Conservation (phyloP, 1,139 yeast species). For the Chernovozyma sophiae-reginae region DNA sequence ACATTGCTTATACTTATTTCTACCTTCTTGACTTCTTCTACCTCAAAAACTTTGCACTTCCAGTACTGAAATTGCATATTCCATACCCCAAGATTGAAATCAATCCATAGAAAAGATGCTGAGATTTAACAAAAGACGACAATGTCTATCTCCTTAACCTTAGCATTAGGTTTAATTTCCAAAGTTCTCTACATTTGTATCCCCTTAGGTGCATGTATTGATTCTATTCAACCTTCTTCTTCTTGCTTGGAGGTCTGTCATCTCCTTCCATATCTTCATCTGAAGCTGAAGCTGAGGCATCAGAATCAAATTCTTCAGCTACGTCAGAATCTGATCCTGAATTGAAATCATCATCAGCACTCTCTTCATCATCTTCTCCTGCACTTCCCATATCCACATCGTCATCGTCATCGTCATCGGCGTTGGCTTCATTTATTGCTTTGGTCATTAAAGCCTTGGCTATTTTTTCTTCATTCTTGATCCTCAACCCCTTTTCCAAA, state of each 20-base stretch:
- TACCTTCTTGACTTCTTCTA: too few species aligned
- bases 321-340: constrained; percentile 64
- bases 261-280: constrained; percentile 35
- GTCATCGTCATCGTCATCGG: constrained; percentile 58
- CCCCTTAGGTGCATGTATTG: too few species aligned
- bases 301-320: constrained; percentile 87
- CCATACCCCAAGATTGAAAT: too few species aligned
- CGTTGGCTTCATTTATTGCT: constrained; percentile 69
- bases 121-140: too few species aligned
- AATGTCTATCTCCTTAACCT: too few species aligned
- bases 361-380: constrained; percentile 64
- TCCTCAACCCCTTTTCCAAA: constrained; percentile 69
- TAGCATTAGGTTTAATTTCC: too few species aligned
- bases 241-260: constrained; percentile 43
- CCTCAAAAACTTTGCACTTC: too few species aligned
- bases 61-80: too few species aligned
- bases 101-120: too few species aligned
- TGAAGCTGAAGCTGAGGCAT: constrained; percentile 45
- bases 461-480: constrained; percentile 85
- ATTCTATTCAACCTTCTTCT: constrained; percentile 28
- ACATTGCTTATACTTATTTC: too few species aligned
- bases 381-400: constrained; percentile 74
- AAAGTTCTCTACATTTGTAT: too few species aligned
- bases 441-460: constrained; percentile 77
- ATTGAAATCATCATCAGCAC: constrained; percentile 65